Evolutionary conservation across 2,329 filamentous ascomycete species (phyloP).

Genomic region (Sclerotinia subarctica): DNA sequence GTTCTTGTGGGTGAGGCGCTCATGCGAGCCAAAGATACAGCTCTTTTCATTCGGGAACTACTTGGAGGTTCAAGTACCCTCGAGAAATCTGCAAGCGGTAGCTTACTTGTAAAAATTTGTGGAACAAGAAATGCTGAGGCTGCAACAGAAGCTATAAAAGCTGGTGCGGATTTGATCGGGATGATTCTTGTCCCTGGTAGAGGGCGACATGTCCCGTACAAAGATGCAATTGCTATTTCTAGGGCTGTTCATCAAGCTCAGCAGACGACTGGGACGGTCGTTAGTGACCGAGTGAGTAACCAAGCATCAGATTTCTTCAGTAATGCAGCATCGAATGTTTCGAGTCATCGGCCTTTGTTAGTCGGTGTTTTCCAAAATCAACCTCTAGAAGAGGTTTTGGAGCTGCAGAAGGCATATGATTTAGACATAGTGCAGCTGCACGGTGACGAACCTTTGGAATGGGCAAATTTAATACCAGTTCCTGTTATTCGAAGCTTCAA

Average conservation of each 20-base stretch:
- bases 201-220: constrained; percentile 74
- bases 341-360: constrained; percentile 64
- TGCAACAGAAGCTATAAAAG: constrained; percentile 74
- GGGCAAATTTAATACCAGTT: constrained; percentile 83
- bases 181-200: constrained; percentile 85
- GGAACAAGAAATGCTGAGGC: constrained; percentile 82
- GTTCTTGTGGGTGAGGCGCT: constrained; percentile 93
- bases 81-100: constrained; percentile 41
- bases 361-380: constrained; percentile 96
- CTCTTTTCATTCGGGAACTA: constrained; percentile 77
- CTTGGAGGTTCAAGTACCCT: constrained; percentile 55
- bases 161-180: constrained; percentile 87
- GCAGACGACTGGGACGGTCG: constrained; percentile 29
- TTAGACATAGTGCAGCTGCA: constrained; percentile 93
- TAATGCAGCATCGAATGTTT: constrained; percentile 47
- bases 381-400: constrained; percentile 75
- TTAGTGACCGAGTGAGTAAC: constrained; percentile 32
- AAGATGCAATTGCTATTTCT: constrained; percentile 78
- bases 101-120: constrained; percentile 86
- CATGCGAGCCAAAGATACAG: constrained; percentile 84
- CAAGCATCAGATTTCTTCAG: constrained; percentile 68
- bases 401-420: constrained; percentile 69
- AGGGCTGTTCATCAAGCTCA: constrained; percentile 61
- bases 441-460: constrained; percentile 87
- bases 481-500: constrained; percentile 87